Base-by-base conservation (phyloP, 371 early-diverging fungal species). In the Mortierella polycephala region DNA sequence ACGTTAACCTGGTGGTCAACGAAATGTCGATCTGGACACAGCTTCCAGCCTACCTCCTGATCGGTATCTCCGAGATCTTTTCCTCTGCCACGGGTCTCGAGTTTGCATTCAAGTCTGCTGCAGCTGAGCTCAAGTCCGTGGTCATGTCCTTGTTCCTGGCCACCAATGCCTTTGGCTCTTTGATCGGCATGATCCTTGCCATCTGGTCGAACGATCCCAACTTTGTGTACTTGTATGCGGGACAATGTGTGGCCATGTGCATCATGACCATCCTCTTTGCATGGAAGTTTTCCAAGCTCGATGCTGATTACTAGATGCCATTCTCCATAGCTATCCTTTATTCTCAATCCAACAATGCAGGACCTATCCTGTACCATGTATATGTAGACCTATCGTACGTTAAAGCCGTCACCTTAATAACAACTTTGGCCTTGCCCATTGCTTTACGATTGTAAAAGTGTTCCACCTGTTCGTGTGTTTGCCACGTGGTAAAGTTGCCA, bases 21-120 rank as follows among this genome's bases (percentile, higher is more conserved):
- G 61, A 85, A 42, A 85, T 94, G 16, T 83, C 85, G 62, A 88
- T 91, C 57, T 92, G 87, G 83, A 83, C 83, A 58, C 92, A 92
- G 69, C 75, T 92, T 41, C 91, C 91, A 16, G 86, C 91, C 13
- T 94, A 90, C 56, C 81, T 89, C 47, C 71, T 89, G 18, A 83
- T 91, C 50, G 92, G 88, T 42, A 83, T 90, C 58, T 89, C 91
- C 44, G 92, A 91, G 84, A 88, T 92, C 46, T 92, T 94, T 67
- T 85, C 91, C 0, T 91, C 91, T 23, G 87, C 90, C 55, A 93
- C 93, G 6, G 94, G 93, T 63, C 84, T 91, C 23, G 94, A 94
- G 83, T 92, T 88, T 70, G 94, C 94, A 11, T 94, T 88, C 88
- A 90, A 87, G 72, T 88, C 89, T 74, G 93, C 94, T 6, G 88